Percentiles rank a stretch among this genome's conserved stretches.
phyloP scores from a whole-genome alignment of 164 flowering plant species.

The Nymphaea thermarum region DNA sequence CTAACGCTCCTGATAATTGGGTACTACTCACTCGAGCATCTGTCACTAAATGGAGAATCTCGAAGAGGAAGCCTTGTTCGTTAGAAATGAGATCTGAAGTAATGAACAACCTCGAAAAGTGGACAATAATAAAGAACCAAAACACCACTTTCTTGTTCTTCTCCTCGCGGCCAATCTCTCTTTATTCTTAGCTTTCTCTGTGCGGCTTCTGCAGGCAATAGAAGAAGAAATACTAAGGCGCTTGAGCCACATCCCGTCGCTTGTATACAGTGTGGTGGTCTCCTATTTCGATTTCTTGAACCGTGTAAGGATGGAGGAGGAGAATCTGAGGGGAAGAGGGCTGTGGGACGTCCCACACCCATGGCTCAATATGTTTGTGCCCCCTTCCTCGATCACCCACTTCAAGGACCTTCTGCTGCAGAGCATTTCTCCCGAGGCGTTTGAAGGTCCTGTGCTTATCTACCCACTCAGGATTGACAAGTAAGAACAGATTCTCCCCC shows the following conservation, averaged over 20 bases:
- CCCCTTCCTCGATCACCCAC: conserved; percentile 17
- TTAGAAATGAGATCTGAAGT: no score
- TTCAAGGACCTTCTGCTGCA: conserved; percentile 22
- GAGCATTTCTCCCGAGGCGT: conserved; percentile 17
- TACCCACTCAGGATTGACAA: conserved; percentile 26
- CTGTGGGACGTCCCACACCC: conserved; percentile 44
- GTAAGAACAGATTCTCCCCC: conserved; percentile 11
- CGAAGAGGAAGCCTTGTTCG: no score
- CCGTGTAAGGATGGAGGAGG: conserved; percentile 25
- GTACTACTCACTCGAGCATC: no score
- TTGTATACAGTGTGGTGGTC: conserved; percentile 14
- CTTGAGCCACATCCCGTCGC: conserved; percentile 16
- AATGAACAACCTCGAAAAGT: no score
- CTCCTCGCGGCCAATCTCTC: no score
- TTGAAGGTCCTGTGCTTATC: conserved; percentile 23
- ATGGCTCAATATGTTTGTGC: conserved; percentile 38
- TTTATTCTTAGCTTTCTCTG: no score
- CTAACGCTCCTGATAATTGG: no score
- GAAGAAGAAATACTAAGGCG: conserved; percentile 15
- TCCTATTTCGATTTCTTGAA: conserved; percentile 29
- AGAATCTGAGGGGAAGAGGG: conserved; percentile 15
- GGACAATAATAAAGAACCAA: no score
- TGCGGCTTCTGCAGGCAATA: neutral
- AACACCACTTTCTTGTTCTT: no score
- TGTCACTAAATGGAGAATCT: no score